Conservation (phyloP, 495 filamentous ascomycete species). For the Penicillium steckii region DNA sequence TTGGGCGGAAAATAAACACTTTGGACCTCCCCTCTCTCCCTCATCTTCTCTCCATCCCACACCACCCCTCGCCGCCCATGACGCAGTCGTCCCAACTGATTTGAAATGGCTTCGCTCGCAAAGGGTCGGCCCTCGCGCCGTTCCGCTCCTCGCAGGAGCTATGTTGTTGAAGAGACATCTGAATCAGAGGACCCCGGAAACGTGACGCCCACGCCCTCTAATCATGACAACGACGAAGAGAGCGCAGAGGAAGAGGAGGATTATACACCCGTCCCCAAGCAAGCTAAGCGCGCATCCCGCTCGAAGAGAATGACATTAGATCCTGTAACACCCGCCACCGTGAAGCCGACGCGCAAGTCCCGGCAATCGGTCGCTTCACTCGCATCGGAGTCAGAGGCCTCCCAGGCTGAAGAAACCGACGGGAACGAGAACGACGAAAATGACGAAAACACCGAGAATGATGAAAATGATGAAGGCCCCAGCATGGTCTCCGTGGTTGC, state of each 20-base stretch:
- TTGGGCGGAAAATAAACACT: slow-evolving; percentile 46
- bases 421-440: slow-evolving; percentile 29
- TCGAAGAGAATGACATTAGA: slow-evolving; percentile 57
- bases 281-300: slow-evolving; percentile 44
- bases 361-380: slow-evolving; percentile 28
- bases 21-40: slow-evolving; percentile 37
- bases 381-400: slow-evolving; percentile 5
- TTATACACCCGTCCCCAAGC: slow-evolving; percentile 70
- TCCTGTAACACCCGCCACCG: slow-evolving; percentile 43
- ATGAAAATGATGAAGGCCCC: slow-evolving; percentile 41
- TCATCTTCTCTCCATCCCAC: slow-evolving; percentile 17
- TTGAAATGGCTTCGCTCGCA: slow-evolving; percentile 57
- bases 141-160: slow-evolving; percentile 64
- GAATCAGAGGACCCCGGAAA: slow-evolving; percentile 64
- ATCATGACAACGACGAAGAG: slow-evolving; percentile 49
- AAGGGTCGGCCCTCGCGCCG: slow-evolving; percentile 74
- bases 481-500: slow-evolving; percentile 42
- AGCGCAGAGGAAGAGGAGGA: slow-evolving; percentile 72
- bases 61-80: slow-evolving; percentile 30
- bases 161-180: slow-evolving; percentile 70
- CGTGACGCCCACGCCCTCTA: slow-evolving; percentile 45
- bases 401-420: slow-evolving; percentile 29
- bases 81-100: slow-evolving; percentile 17
- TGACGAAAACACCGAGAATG: slow-evolving; percentile 15
- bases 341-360: slow-evolving; percentile 31